Evolutionary conservation across 495 filamentous ascomycete genomes (phyloP), one percentile per base, ranked within the genome.

Genomic region (Aspergillus nanangensis): DNA sequence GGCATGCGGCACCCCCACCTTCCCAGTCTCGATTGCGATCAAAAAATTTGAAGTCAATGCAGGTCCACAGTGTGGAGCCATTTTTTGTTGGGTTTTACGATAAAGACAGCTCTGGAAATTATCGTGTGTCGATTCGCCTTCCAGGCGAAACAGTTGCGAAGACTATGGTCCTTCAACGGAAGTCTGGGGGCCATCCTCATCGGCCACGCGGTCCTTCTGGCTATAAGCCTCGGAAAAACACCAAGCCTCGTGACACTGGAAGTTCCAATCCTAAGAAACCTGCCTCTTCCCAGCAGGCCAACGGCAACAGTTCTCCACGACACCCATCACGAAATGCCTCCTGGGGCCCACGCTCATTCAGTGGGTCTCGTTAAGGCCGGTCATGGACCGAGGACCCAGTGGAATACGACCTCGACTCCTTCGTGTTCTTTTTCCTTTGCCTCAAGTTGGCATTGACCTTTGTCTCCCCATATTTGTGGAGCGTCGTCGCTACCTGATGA

Each of bases 1-100:
- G 75, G 75, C 55, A 57, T 31, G 58, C 53, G 68, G 80, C 79
- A 20, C 65, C 48, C 5, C 48, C 61, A 19, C 61, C 65, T 19
- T 57, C 63, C 10, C 60, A 53, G 15, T 55, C 61, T 18, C 53
- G 61, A 41, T 38, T 60, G 5, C 69, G 66, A 21, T 55, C 56
- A 0, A 72, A 68, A 48, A 44, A 56, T 44, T 35, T 66, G 14
- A 72, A 65, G 44, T 54, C 60, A 9, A 64, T 70, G 53, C 65
- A 74, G 46, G 57, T 72, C 4, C 61, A 63, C 17, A 75, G 61
- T 33, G 46, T 69, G 37, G 67, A 71, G 22, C 53, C 65, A 1
- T 72, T 55, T 48, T 36, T 32, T 11, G 47, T 73, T 22, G 61
- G 64, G 13, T 20, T 51, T 5, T 47, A 60, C n/a, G 69, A 75